Evolutionary conservation across 805 yeast species (phyloP).

Genomic region (Candida vartiovaarae): DNA sequence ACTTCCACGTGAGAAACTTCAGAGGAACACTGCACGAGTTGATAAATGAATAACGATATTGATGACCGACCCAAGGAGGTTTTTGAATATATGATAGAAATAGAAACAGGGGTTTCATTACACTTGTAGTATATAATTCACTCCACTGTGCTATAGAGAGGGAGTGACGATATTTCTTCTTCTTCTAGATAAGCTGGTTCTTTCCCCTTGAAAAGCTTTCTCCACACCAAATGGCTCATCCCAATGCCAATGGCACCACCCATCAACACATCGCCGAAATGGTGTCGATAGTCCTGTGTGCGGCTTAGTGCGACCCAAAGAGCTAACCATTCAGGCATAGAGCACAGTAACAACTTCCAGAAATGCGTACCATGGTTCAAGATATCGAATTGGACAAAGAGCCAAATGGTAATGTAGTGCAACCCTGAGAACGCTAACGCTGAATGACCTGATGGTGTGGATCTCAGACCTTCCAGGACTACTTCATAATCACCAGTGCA

Average conservation of each 20-base stretch:
- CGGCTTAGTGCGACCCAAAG: constrained; percentile 72
- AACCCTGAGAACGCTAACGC: constrained; percentile 61
- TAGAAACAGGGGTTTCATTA: too few relatives aligned
- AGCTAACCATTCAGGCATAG: constrained; percentile 61
- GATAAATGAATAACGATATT: background rate
- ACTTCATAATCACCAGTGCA: constrained; percentile 42
- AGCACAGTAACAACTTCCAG: constrained; percentile 48
- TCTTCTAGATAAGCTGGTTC: constrained; percentile 15
- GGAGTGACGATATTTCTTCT: constrained; percentile 4
- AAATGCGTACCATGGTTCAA: constrained; percentile 32
- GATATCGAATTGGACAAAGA: constrained; percentile 27
- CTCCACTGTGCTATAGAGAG: constrained; percentile 3
- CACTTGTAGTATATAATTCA: too few relatives aligned
- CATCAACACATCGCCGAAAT: constrained; percentile 72
- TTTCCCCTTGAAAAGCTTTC: constrained; percentile 16
- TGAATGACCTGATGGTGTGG: constrained; percentile 79
- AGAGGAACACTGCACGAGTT: constrained; percentile 1
- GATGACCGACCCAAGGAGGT: too few relatives aligned
- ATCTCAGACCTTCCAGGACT: constrained; percentile 64
- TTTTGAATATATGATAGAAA: too few relatives aligned
- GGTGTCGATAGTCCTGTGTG: constrained; percentile 89
- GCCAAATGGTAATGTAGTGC: constrained; percentile 54
- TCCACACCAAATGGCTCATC: constrained; percentile 10
- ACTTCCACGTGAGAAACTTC: constrained; percentile 23
- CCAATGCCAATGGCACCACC: constrained; percentile 62